These are phyloP conservation scores for Pelargonium citronellum DNA, from an alignment of 441 rosid species.

Conservation along the genomic window DNA sequence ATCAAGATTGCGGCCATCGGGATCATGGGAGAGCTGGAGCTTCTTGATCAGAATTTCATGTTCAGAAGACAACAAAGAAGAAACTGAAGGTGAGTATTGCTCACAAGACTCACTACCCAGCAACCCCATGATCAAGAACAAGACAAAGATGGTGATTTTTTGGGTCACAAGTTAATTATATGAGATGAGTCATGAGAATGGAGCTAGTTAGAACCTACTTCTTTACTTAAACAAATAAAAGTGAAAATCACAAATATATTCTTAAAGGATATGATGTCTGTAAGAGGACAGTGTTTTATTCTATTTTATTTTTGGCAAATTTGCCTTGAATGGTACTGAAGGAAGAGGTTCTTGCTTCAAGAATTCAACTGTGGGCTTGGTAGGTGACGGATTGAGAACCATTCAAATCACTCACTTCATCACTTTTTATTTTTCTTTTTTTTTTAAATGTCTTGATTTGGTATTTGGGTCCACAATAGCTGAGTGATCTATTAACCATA, in stretches of 20 bases:
- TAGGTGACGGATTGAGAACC: background rate
- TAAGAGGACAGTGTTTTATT: too few species aligned
- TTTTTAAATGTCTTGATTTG: background rate
- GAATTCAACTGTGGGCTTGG: background rate
- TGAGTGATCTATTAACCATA: too few species aligned
- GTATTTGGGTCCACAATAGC: background rate
- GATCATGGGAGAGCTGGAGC: slow-evolving; percentile 62
- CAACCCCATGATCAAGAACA: background rate
- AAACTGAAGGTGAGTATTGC: background rate
- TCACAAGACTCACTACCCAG: background rate
- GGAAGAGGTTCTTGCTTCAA: slow-evolving; percentile 7
- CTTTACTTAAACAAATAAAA: slow-evolving; percentile 6
- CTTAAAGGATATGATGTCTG: too few species aligned
- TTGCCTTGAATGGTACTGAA: slow-evolving; percentile 3
- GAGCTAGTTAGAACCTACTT: background rate
- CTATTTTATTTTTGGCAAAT: background rate
- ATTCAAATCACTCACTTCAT: background rate
- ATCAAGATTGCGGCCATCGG: slow-evolving; percentile 64
- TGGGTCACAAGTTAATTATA: slow-evolving; percentile 3
- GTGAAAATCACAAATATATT: background rate
- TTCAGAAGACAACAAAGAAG: slow-evolving; percentile 22
- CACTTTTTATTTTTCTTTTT: background rate
- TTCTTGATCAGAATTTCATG: slow-evolving; percentile 53
- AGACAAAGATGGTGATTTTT: background rate
- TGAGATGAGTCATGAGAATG: background rate